phyloP scores from a whole-genome alignment of 1,284 basidiomycete species.

The Leccinum cinnamomeum region DNA sequence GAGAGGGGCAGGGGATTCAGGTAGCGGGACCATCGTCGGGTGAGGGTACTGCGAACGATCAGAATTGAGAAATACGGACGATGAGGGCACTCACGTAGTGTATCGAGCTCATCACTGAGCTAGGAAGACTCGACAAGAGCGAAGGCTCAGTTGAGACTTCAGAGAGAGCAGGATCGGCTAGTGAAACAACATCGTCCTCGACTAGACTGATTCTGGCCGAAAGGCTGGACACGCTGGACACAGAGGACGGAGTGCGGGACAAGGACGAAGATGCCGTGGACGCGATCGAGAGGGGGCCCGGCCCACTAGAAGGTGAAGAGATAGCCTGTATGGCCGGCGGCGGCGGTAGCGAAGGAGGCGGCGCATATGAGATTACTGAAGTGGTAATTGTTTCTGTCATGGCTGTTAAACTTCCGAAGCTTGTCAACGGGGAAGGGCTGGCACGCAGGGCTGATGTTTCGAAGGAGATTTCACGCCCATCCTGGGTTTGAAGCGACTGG shows the following conservation, averaged over 20 bases:
- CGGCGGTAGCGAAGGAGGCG: not conserved
- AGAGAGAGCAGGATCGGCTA: constrained; percentile 29
- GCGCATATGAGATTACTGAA: constrained; percentile 19
- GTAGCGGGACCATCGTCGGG: constrained; percentile 39
- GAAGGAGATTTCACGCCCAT: constrained; percentile 60
- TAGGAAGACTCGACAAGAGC: constrained; percentile 43
- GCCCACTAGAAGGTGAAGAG: constrained; percentile 33
- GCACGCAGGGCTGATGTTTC: constrained; percentile 57
- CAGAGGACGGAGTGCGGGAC: constrained; percentile 37
- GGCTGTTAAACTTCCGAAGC: constrained; percentile 32
- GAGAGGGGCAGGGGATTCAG: constrained; percentile 35
- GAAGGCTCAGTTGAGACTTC: constrained; percentile 54
- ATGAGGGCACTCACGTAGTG: constrained; percentile 34
- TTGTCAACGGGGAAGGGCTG: constrained; percentile 44
- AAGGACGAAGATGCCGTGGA: constrained; percentile 37
- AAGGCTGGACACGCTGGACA: constrained; percentile 40
- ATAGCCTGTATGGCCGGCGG: constrained; percentile 8
- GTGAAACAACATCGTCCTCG: constrained; percentile 36
- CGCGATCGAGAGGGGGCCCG: constrained; percentile 26
- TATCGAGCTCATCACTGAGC: constrained; percentile 30
- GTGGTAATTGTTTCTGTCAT: constrained; percentile 40
- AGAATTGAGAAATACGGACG: constrained; percentile 19
- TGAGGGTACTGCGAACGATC: constrained; percentile 20
- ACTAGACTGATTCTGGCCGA: constrained; percentile 36
- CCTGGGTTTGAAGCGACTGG: constrained; percentile 54